Percentiles rank a stretch among this genome's conserved stretches.
Evolutionary conservation across 352 stramenopile genomes (phyloP).

Genomic region (Phytophthora melonis): DNA sequence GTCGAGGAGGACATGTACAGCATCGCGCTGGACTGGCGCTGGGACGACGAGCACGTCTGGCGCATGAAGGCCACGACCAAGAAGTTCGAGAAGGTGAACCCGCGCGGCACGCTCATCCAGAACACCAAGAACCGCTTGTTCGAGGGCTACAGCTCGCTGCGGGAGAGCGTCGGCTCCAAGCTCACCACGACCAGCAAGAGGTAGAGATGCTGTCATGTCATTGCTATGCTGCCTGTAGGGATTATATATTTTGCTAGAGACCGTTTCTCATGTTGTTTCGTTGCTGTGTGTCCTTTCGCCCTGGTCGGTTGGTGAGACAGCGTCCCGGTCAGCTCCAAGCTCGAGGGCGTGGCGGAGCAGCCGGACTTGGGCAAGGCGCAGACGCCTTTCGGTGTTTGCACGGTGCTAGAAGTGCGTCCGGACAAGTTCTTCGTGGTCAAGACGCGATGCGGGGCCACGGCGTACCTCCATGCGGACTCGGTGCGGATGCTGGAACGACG

Average conservation of each 20-base stretch:
- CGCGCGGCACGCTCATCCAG: slow-evolving; percentile 72
- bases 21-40: slow-evolving; percentile 89
- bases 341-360: slow-evolving; percentile 30
- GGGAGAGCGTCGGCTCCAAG: slow-evolving; percentile 70
- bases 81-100: slow-evolving; percentile 86
- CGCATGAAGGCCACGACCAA: slow-evolving; percentile 92
- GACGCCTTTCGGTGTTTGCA: slow-evolving; percentile 63
- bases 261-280: slow-evolving; percentile 38
- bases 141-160: slow-evolving; percentile 79
- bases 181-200: slow-evolving; percentile 63
- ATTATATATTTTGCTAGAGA: slow-evolving; percentile 37
- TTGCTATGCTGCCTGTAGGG: slow-evolving; percentile 30
- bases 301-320: slow-evolving; percentile 28
- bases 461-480: slow-evolving; percentile 59
- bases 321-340: slow-evolving; percentile 33
- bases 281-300: slow-evolving; percentile 30
- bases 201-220: slow-evolving; percentile 31
- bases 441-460: slow-evolving; percentile 53
- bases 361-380: slow-evolving; percentile 49
- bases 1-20: slow-evolving; percentile 91
- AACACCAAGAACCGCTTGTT: slow-evolving; percentile 86
- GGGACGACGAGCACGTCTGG: slow-evolving; percentile 90
- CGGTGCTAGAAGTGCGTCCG: slow-evolving; percentile 52
- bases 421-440: slow-evolving; percentile 72
- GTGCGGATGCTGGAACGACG: slow-evolving; percentile 59